Conservation (phyloP, 2,329 filamentous ascomycete genomes). For the Parascedosporium putredinis region DNA sequence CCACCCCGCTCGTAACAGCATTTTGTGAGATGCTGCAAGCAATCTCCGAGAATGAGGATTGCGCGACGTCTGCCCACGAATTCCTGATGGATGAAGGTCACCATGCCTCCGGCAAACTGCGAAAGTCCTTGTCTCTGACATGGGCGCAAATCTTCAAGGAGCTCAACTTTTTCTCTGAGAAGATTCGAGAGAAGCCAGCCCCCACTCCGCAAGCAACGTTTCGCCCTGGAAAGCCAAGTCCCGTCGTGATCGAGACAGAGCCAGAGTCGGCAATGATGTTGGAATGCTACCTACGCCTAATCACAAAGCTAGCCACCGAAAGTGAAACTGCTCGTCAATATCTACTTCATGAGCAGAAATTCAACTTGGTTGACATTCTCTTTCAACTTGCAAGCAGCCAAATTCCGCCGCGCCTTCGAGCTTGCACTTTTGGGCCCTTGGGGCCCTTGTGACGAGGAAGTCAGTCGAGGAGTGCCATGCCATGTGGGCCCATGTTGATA, state of each 20-base stretch:
- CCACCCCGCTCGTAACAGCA: conserved; percentile 88
- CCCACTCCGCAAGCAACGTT: conserved; percentile 28
- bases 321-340: conserved; percentile 64
- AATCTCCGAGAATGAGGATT: conserved; percentile 71
- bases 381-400: conserved; percentile 69
- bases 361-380: conserved; percentile 62
- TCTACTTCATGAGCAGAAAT: conserved; percentile 54
- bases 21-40: conserved; percentile 95
- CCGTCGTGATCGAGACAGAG: conserved; percentile 65
- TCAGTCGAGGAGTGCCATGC: conserved; percentile 52
- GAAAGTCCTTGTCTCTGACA: conserved; percentile 73
- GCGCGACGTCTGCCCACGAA: conserved; percentile 73
- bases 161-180: conserved; percentile 70
- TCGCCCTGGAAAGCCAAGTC: conserved; percentile 49
- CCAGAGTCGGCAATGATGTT: conserved; percentile 95
- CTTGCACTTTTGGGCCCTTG: conserved; percentile 75
- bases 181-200: conserved; percentile 62
- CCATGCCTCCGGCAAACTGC: conserved; percentile 64
- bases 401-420: conserved; percentile 67
- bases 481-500: conserved; percentile 74
- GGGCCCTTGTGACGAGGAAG: conserved; percentile 67
- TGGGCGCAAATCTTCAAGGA: conserved; percentile 92
- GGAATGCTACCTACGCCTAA: conserved; percentile 82
- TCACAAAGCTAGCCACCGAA: conserved; percentile 69
- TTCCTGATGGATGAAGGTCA: conserved; percentile 82